Base-by-base conservation (phyloP, 2,329 filamentous ascomycete genomes). In the Paracamarosporium sp. region DNA sequence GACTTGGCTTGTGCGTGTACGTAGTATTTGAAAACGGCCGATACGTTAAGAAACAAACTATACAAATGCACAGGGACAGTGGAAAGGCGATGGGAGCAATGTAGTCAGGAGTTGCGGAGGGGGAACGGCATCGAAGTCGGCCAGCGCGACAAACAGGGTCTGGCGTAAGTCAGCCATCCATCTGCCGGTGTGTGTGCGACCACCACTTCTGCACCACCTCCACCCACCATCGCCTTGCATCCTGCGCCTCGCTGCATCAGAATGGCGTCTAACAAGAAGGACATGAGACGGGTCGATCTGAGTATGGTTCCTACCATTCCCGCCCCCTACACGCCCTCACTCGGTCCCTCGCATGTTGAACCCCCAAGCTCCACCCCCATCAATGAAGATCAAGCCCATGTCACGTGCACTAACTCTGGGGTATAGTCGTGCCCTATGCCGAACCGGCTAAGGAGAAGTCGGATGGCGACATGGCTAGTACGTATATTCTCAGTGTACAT, bases 361-460 rank as follows among this genome's bases (percentile, higher is more conserved):
- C 27, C 24, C 43, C 25, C 30, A 30, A 45, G 9, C 25, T 17
- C 28, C 25, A 28, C 25, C 15, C 28, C 43, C 30, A 17, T 30
- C 25, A 27, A 15, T 17, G 5, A 25, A 45, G 43, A 15, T 45
- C 43, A 38, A 25, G 24, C 38, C 22, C 4, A 25, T 30, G 58
- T 75, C 72, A 75, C 70, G 71, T 76, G 71, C 50, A 24, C 64
- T 68, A 57, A 65, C 60, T 54, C 35, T 53, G 43, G 30, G 41
- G 47, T 57, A 11, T 63, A 97, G 93, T 93, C 74, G 91, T 97
- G 68, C 93, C 93, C 59, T 97, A 95, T 78, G 87, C 92, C 78
- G 90, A 90, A 68, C 92, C 92, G 41, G 81, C 84, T 47, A 82
- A 86, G 68, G 87, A 88, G 70, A 85, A 86, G 68, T 84, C 81